Base-by-base conservation (phyloP, 345 rosid genomes). In the Murraya paniculata region DNA sequence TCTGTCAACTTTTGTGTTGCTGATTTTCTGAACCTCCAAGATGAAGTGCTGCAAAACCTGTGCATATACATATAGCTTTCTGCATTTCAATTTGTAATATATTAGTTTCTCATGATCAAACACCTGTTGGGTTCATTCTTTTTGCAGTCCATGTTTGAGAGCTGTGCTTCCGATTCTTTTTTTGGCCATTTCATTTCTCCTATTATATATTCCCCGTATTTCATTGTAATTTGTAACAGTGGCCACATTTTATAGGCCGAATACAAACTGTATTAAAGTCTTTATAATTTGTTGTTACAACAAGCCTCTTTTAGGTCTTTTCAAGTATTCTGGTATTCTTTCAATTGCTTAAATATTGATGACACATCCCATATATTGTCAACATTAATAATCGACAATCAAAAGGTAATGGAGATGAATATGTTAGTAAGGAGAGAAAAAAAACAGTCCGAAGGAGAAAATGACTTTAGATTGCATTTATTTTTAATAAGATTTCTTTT, bases 241-340 rank as follows among this genome's bases (percentile, higher is more conserved):
- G 53, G 80, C 80, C 77, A 64, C 64, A 4, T 81, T 76, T 76
- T 81, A 62, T 71, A 57, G 83, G 83, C 80, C 80, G 41, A 41
- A 57, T 59, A 16, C n/a, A 66, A 66, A n/a, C 31, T 64, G 68
- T 76, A 76, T 55, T 3, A 58, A 39, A 45, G 50, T 78, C 8
- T 78, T 22, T 64, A 67, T 50, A 14, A 31, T 76, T 57, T 59
- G 13, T 25, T 31, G 56, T 28, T 35, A 24, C 61, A 70, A 36
- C 35, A n/a, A 8, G 9, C 22, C 6, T 25, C 7, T 48, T 48
- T 16, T 24, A 2, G 8, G 57, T 41, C 10, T 27, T 9, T 41
- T 68, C 27, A 0, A 36, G n/a, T 35, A 2, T 36, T 24, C 5
- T 66, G 7, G 7, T 18, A n/a, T 38, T 64, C n/a, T 64, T 64